Evolutionary conservation across 2,329 filamentous ascomycete species (phyloP).

Genomic region (Thielaviopsis euricoi): DNA sequence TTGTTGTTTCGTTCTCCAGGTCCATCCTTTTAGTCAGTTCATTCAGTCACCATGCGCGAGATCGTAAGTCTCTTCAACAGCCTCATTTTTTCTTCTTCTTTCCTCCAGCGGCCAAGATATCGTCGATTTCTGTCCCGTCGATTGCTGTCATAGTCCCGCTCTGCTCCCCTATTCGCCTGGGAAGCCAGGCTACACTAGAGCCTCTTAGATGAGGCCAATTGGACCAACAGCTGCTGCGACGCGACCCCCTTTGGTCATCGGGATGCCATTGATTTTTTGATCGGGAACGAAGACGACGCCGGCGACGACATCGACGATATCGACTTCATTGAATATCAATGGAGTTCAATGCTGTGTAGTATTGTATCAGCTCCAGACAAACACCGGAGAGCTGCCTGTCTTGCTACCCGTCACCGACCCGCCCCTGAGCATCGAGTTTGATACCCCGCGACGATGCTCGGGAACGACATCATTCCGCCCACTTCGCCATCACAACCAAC

Average conservation of each 20-base stretch:
- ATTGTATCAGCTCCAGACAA: background rate
- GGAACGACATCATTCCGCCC: background rate
- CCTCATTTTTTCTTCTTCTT: constrained; percentile 8
- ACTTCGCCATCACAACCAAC: background rate
- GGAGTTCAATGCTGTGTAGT: background rate
- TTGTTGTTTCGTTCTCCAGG: constrained; percentile 15
- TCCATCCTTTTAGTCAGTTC: constrained; percentile 15
- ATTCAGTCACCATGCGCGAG: constrained; percentile 44
- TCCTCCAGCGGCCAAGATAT: constrained; percentile 14
- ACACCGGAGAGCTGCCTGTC: background rate
- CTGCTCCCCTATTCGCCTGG: background rate
- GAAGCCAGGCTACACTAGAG: background rate
- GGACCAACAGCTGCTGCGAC: background rate
- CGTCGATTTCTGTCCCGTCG: constrained; percentile 9
- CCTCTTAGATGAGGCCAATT: constrained; percentile 9
- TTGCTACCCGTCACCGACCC: background rate
- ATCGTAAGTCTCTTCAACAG: constrained; percentile 36
- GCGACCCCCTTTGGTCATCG: background rate
- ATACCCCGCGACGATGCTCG: background rate
- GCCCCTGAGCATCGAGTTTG: background rate
- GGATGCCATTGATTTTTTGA: background rate
- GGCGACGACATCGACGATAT: background rate
- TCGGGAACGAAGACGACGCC: background rate
- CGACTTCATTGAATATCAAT: background rate
- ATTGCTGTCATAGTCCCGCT: background rate